A percentile compares a stretch with the other conserved stretches of the same genome.
Evolutionary conservation across 805 yeast genomes (phyloP).

Genomic region (Yamadazyma insecticola): DNA sequence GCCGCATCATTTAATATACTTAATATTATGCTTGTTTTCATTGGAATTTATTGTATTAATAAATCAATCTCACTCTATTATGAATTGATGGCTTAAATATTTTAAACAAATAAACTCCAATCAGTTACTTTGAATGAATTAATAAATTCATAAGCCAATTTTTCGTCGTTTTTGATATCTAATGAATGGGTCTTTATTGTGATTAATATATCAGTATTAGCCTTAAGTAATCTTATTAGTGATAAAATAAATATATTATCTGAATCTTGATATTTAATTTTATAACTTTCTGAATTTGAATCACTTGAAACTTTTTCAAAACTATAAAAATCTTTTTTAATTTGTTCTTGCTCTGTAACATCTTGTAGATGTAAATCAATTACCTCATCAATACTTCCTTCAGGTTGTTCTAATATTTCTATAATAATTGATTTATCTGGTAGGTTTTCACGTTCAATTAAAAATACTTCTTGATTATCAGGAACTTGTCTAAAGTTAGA

Average conservation of each 20-base stretch:
- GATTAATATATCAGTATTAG: conserved; percentile 44
- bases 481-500: conserved; percentile 79
- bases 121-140: conserved; percentile 31
- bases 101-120: conserved; percentile 39
- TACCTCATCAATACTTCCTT: conserved; percentile 33
- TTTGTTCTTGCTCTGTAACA: conserved; percentile 28
- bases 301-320: conserved; percentile 1
- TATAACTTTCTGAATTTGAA: not conserved
- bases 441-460: conserved; percentile 31
- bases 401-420: conserved; percentile 52
- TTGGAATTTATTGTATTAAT: conserved; percentile 15
- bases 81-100: not conserved
- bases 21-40: conserved; percentile 7
- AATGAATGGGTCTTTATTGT: not conserved
- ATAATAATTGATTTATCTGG: conserved; percentile 56
- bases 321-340: not conserved
- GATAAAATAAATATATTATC: conserved; percentile 46
- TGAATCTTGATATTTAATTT: not conserved
- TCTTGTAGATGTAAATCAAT: conserved; percentile 54
- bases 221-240: conserved; percentile 47
- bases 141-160: conserved; percentile 1
- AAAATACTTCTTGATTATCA: conserved; percentile 89
- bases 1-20: conserved; percentile 15
- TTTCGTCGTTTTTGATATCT: conserved; percentile 1
- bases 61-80: not conserved